A percentile compares a stretch with the other conserved stretches of the same genome.
Evolutionary conservation across 1,139 yeast genomes (phyloP).

Genomic region (Groenewaldozyma sp.): DNA sequence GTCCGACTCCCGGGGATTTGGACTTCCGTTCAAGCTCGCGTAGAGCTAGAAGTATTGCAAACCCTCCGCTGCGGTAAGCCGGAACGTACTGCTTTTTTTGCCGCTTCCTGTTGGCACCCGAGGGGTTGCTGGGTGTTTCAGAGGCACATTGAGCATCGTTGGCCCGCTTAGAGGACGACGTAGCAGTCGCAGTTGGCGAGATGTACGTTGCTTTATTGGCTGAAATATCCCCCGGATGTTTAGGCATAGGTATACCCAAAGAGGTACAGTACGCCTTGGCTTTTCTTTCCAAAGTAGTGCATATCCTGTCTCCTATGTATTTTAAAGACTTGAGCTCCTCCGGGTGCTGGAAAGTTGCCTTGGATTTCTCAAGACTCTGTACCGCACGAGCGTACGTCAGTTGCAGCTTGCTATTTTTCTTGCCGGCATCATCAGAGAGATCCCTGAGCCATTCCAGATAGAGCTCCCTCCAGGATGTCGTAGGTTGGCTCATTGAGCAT

Average conservation of each 20-base stretch:
- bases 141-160: background rate
- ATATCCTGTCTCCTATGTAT: constrained; percentile 56
- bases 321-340: constrained; percentile 43
- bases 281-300: constrained; percentile 36
- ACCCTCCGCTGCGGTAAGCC: constrained; percentile 71
- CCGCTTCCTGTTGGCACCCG: constrained; percentile 1
- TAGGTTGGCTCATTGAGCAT: too few relatives aligned
- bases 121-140: background rate
- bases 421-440: background rate
- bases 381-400: constrained; percentile 42
- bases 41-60: constrained; percentile 67
- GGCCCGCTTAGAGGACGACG: constrained; percentile 1
- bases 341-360: constrained; percentile 40
- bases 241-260: constrained; percentile 36
- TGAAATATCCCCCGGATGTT: constrained; percentile 7
- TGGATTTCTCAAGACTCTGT: constrained; percentile 37
- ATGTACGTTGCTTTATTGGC: constrained; percentile 1
- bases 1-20: constrained; percentile 23
- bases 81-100: constrained; percentile 49
- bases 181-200: constrained; percentile 7
- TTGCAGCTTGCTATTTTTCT: constrained; percentile 10
- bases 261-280: constrained; percentile 41
- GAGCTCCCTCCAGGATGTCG: background rate
- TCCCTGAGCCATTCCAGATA: constrained; percentile 2
- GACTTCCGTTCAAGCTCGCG: constrained; percentile 41